Evolutionary conservation across 164 flowering plant genomes (phyloP).

Genomic region (Echeveria elegans): DNA sequence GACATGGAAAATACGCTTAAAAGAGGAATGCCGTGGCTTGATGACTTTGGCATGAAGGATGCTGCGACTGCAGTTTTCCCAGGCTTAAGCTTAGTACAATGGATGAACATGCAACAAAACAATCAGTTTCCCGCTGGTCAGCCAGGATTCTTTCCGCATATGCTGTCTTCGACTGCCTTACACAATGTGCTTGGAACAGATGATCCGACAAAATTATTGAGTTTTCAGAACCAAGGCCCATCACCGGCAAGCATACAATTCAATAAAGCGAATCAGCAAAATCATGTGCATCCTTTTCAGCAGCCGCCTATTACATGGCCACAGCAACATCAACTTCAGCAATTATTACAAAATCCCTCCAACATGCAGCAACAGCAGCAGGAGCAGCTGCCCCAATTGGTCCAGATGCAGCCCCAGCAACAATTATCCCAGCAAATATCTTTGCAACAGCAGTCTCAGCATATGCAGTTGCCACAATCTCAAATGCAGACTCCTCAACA

Average conservation of each 20-base stretch:
- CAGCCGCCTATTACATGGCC: constrained; percentile 45
- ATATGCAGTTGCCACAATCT: constrained; percentile 21
- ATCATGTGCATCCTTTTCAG: constrained; percentile 37
- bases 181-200: constrained; percentile 40
- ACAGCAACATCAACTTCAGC: constrained; percentile 55
- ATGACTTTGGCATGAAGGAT: constrained; percentile 75
- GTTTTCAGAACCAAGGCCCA: constrained; percentile 55
- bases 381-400: constrained; percentile 5
- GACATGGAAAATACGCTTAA: constrained; percentile 72
- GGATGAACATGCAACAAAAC: constrained; percentile 97
- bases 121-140: constrained; percentile 60
- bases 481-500: constrained; percentile 15
- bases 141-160: constrained; percentile 48
- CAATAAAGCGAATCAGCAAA: constrained; percentile 43
- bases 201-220: constrained; percentile 70
- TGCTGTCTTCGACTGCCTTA: constrained; percentile 40
- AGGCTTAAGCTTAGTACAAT: constrained; percentile 82
- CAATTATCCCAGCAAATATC: constrained; percentile 15
- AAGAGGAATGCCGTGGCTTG: constrained; percentile 94
- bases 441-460: neutral
- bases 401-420: constrained; percentile 20
- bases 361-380: constrained; percentile 31
- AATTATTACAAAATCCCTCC: constrained; percentile 25
- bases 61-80: constrained; percentile 61
- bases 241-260: constrained; percentile 43